Conservation (phyloP, 2,329 filamentous ascomycete genomes). For the Zopfia rhizophila region DNA sequence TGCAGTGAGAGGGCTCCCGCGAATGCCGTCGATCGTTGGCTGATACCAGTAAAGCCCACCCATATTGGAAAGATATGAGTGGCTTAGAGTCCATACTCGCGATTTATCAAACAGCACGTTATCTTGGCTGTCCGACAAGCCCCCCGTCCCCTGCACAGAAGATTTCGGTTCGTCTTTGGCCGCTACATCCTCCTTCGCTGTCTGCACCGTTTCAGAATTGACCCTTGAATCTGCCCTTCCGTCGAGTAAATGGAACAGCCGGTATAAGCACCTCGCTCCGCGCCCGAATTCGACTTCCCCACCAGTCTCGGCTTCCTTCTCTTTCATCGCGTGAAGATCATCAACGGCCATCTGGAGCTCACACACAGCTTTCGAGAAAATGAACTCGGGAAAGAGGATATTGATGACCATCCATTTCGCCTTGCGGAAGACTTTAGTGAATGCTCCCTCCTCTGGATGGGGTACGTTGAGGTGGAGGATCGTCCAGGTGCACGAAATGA, state of each 20-base stretch:
- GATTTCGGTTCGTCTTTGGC: too few relatives aligned
- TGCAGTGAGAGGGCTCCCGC: too few relatives aligned
- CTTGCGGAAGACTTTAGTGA: background rate
- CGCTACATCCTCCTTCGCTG: too few relatives aligned
- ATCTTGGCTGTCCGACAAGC: background rate
- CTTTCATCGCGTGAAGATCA: conserved; percentile 2
- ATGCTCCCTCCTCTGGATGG: background rate
- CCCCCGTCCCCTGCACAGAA: too few relatives aligned
- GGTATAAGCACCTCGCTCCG: too few relatives aligned
- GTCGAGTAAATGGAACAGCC: too few relatives aligned
- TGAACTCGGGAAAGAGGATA: conserved; percentile 13
- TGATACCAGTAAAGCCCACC: conserved; percentile 1
- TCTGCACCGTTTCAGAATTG: too few relatives aligned
- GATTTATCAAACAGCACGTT: background rate
- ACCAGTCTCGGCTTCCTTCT: background rate
- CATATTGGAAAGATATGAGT: conserved; percentile 13
- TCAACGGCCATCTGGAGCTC: conserved; percentile 6
- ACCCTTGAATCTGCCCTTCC: too few relatives aligned
- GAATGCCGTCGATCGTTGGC: background rate
- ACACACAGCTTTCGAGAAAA: conserved; percentile 11
- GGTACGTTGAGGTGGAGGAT: conserved; percentile 17
- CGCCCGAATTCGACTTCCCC: background rate
- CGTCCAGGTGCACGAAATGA: conserved; percentile 14
- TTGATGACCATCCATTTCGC: conserved; percentile 18
- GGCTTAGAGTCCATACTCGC: conserved; percentile 4